Conservation (phyloP, 2,329 filamentous ascomycete genomes). For the Bipolaris zeicola region DNA sequence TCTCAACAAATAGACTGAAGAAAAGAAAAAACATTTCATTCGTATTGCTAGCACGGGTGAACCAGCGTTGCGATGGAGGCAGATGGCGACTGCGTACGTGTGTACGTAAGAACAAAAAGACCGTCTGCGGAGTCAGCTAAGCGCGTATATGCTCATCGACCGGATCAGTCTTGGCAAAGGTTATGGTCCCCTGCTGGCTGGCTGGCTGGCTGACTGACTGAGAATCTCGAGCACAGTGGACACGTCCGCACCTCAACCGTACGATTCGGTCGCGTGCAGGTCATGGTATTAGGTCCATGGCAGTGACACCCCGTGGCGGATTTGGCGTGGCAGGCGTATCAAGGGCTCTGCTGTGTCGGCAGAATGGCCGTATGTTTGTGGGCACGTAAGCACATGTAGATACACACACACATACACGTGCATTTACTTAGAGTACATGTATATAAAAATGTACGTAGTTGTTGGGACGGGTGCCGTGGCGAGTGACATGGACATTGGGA, state of each 20-base stretch:
- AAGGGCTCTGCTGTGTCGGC: background rate
- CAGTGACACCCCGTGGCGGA: too few relatives aligned
- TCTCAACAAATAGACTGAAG: background rate
- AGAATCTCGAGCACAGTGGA: background rate
- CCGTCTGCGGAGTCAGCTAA: background rate
- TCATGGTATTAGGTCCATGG: too few relatives aligned
- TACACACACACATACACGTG: too few relatives aligned
- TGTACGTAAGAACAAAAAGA: too few relatives aligned
- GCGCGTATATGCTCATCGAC: background rate
- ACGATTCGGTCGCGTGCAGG: too few relatives aligned
- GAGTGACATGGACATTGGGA: background rate
- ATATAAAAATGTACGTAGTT: background rate
- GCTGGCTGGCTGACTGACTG: background rate
- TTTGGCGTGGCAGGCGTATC: too few relatives aligned
- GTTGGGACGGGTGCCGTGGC: background rate
- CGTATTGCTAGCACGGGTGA: background rate
- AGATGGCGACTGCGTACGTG: too few relatives aligned
- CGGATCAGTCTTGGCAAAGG: background rate
- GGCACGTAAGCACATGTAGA: too few relatives aligned
- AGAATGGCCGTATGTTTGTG: background rate
- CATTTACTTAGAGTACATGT: too few relatives aligned
- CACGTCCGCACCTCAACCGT: background rate
- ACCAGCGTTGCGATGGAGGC: too few relatives aligned
- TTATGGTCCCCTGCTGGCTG: background rate
- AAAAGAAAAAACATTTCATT: background rate